Evolutionary conservation across 2,329 filamentous ascomycete genomes (phyloP).

Genomic region (Fusarium odoratissimum): DNA sequence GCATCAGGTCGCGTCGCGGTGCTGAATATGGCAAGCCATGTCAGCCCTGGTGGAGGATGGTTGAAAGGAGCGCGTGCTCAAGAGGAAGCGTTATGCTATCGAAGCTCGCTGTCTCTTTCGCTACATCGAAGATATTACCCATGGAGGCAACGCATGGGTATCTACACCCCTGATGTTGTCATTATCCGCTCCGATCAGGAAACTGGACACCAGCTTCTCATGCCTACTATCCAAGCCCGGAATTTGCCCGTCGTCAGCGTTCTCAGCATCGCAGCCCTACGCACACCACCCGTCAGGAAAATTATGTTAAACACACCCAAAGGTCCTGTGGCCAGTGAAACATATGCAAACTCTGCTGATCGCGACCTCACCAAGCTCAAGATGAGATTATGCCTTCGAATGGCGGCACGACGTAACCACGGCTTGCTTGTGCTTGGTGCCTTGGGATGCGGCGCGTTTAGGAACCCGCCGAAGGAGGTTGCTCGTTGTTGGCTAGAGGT

Average conservation of each 20-base stretch:
- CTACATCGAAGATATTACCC: conserved; percentile 65
- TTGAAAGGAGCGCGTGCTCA: conserved; percentile 70
- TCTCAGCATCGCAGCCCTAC: conserved; percentile 69
- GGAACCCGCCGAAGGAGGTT: conserved; percentile 71
- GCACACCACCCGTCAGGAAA: conserved; percentile 51
- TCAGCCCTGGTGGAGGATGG: conserved; percentile 72
- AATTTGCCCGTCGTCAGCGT: conserved; percentile 66
- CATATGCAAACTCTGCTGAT: conserved; percentile 57
- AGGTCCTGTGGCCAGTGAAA: conserved; percentile 43
- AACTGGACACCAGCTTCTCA: conserved; percentile 59
- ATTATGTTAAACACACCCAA: conserved; percentile 28
- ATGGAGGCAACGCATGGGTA: conserved; percentile 58
- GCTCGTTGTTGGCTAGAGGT: conserved; percentile 72
- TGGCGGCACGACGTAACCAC: conserved; percentile 68
- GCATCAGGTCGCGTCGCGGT: conserved; percentile 61
- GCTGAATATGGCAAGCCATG: conserved; percentile 73
- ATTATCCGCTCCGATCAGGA: conserved; percentile 65
- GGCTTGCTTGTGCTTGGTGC: conserved; percentile 73
- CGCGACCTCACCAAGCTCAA: conserved; percentile 69
- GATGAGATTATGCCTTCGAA: conserved; percentile 70
- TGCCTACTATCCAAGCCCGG: conserved; percentile 46
- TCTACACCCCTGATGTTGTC: conserved; percentile 71
- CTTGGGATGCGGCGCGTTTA: conserved; percentile 75
- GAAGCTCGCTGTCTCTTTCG: conserved; percentile 64
- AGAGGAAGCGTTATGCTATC: conserved; percentile 76